These are phyloP conservation scores for Pseudohalonectria lignicola DNA, from an alignment of 2,329 filamentous ascomycete genomes.

Conservation along the genomic window DNA sequence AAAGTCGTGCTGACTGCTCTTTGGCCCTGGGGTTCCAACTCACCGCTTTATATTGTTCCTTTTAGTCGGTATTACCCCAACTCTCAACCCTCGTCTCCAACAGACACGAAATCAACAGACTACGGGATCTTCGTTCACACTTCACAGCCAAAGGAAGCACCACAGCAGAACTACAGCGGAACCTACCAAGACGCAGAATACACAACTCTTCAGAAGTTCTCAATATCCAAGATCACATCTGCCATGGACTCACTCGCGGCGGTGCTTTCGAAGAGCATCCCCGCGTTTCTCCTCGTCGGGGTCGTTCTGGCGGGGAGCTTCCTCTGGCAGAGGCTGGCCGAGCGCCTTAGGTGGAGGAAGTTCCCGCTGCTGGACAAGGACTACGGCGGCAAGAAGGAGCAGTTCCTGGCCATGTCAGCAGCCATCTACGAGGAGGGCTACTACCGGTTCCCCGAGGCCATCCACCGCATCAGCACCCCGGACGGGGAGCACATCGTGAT, in stretches of 20 bases:
- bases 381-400: not conserved
- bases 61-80: too few relatives aligned
- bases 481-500: slow-evolving; percentile 16
- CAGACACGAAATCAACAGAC: too few relatives aligned
- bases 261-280: not conserved
- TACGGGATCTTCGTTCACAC: too few relatives aligned
- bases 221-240: too few relatives aligned
- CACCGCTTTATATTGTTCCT: too few relatives aligned
- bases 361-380: not conserved
- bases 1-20: too few relatives aligned
- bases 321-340: not conserved
- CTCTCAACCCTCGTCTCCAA: too few relatives aligned
- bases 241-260: not conserved
- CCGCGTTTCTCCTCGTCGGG: not conserved
- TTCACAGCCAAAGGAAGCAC: too few relatives aligned
- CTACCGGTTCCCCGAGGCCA: not conserved
- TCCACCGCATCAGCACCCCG: slow-evolving; percentile 2
- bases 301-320: not conserved
- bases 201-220: too few relatives aligned
- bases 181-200: too few relatives aligned
- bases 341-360: not conserved
- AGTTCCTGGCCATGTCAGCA: not conserved
- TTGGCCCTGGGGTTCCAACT: too few relatives aligned
- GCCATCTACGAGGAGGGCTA: slow-evolving; percentile 3
- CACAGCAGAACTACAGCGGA: too few relatives aligned